A percentile compares a stretch with the other conserved stretches of the same genome.
These are phyloP conservation scores for Pichia kudriavzevii DNA, from an alignment of 1,139 yeast genomes.

Conservation along the genomic window DNA sequence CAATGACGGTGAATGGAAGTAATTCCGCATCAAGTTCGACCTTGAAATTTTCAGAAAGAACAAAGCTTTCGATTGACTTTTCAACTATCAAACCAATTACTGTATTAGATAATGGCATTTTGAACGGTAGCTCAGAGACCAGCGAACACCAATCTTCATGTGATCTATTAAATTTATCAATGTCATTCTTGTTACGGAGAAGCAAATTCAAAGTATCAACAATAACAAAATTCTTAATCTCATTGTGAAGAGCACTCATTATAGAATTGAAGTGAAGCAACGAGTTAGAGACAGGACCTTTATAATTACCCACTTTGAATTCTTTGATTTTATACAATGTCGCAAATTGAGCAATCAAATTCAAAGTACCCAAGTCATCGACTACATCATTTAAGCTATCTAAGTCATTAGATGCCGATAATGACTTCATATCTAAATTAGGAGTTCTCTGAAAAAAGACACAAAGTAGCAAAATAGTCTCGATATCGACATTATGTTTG, in stretches of 20 bases:
- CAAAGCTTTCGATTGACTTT: constrained; percentile 28
- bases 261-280: constrained; percentile 52
- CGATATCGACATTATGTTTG: constrained; percentile 28
- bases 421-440: constrained; percentile 14
- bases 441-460: constrained; percentile 35
- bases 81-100: constrained; percentile 27
- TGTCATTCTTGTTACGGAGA: constrained; percentile 44
- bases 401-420: constrained; percentile 16
- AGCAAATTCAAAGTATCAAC: constrained; percentile 45
- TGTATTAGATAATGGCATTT: constrained; percentile 33
- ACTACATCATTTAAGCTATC: constrained; percentile 3
- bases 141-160: constrained; percentile 52
- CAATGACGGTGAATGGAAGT: constrained; percentile 1
- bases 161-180: constrained; percentile 31
- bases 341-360: constrained; percentile 23
- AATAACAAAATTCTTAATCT: constrained; percentile 50
- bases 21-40: constrained; percentile 3
- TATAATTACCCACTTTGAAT: constrained; percentile 16
- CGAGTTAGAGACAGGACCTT: constrained; percentile 27
- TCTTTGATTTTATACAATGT: constrained; percentile 21
- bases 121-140: constrained; percentile 57
- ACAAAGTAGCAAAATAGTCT: constrained; percentile 35
- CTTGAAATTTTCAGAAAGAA: constrained; percentile 27
- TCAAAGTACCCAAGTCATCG: constrained; percentile 6
- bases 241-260: constrained; percentile 44